These are phyloP conservation scores for Zygoascus bituminiphila DNA, from an alignment of 805 yeast genomes.

Conservation along the genomic window DNA sequence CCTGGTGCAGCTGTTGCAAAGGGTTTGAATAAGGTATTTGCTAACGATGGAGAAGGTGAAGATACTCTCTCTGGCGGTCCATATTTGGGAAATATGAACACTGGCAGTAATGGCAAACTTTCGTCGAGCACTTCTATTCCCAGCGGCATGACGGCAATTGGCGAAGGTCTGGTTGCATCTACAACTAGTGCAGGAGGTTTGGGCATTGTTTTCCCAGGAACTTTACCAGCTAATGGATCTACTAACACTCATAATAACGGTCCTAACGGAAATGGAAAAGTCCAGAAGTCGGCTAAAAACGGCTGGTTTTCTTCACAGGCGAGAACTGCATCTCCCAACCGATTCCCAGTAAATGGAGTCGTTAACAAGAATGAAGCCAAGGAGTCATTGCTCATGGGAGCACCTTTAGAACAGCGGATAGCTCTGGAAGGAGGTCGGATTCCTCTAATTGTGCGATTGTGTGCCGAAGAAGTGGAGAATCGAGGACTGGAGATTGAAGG, in stretches of 20 bases:
- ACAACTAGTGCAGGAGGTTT: constrained; percentile 11
- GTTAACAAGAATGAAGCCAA: constrained; percentile 1
- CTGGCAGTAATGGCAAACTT: not conserved
- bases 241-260: not conserved
- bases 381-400: constrained; percentile 33
- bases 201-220: constrained; percentile 16
- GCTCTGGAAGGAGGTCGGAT: constrained; percentile 50
- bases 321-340: not conserved
- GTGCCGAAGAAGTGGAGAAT: constrained; percentile 68
- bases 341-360: not conserved
- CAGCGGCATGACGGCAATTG: constrained; percentile 3
- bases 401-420: constrained; percentile 57
- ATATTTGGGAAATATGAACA: not conserved
- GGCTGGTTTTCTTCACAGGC: constrained; percentile 15
- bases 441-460: constrained; percentile 65
- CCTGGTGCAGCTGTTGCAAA: constrained; percentile 32
- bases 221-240: not conserved
- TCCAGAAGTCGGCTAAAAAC: constrained; percentile 1
- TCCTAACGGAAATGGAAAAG: not conserved
- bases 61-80: not conserved
- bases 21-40: constrained; percentile 30
- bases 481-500: constrained; percentile 79
- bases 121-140: not conserved
- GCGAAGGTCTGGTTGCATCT: not conserved
- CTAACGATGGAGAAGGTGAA: constrained; percentile 13